Base-by-base conservation (phyloP, 768 basidiomycete species). In the Guyanaporus albipodus region DNA sequence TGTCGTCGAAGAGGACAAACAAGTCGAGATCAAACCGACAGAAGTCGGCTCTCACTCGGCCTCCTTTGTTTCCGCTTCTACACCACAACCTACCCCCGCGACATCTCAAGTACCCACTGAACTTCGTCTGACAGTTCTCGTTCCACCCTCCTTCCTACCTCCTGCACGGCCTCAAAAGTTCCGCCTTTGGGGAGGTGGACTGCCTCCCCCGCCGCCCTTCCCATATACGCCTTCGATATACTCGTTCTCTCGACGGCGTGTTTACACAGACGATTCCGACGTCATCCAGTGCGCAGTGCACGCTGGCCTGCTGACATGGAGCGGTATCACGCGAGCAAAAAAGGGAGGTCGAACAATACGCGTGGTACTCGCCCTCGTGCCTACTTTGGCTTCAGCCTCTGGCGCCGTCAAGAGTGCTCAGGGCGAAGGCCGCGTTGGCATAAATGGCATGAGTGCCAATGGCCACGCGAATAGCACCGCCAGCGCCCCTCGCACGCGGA, bases 251-350 rank as follows among this genome's bases (percentile, higher is more conserved):
- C 67, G 67, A 27, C 69, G 79, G n/a, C 69, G 82, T 38, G 73
- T 87, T 28, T 88, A 88, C 66, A 88, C 86, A 0, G 85, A 88
- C 64, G 86, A 88, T 64, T 86, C 84, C 8, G 83, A 87, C 55
- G 58, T 87, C 41, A 79, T 85, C 57, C 58, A 83, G 32, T 83
- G 82, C 45, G 84, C 82, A 2, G 64, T 88, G 37, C 86, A 88
- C 54, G 73, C 83, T 0, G 86, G 86, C 7, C 60, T 69, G 38
- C 58, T 75, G 27, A 66, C 67, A 14, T 77, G 75, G 75, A 71
- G 66, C 42, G 64, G 58, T n/a, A 61, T 73, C 31, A 42, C 61
- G 28, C 59, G 61, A 22, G 76, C 75, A 46, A 63, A 66, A 48
- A 52, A 58, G 45, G 64, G 67, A 46, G 67, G 67, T 22, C 57